Evolutionary conservation across 1,139 yeast genomes (phyloP), one percentile per base, ranked within the genome.

Genomic region (Pneumocystis jirovecii): DNA sequence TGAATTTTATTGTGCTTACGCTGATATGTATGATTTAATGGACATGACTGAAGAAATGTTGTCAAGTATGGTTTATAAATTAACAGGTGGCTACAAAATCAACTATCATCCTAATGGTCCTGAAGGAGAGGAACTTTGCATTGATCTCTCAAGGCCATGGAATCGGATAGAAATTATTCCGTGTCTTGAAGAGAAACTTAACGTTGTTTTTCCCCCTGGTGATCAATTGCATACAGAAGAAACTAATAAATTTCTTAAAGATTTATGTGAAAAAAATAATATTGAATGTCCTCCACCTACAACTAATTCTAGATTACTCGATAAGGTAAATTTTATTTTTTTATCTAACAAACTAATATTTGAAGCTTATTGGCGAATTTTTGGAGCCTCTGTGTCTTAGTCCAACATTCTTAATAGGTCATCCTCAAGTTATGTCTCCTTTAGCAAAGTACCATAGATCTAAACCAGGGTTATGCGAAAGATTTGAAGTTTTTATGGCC

Each of bases 371-470:
- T 72, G 97, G 98, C 74, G 97, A 89, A 76, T 79, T 70, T 74
- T 77, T 86, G 68, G 98, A 93, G 81, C 97, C 90, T 74, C 81
- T 85, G 65, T 89, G 96, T 75, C 88, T 91, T 78, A 93, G 89
- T 82, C 98, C 98, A 73, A 93, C 98, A 62, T 93, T 93, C 78
- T 88, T 93, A 78, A 91, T 89, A 74, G 98, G 98, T 71, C 98
- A 93, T 78, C 98, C 98, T 69, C 97, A 93, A 81, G 89, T 93
- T 95, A 93, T 93, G 98, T 93, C 97, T 68, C 98, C 98, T 70
- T 83, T 93, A 78, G 98, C 98, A 75, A 93, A 93, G 82, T 89
- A 88, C 80, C 90, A 93, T 77, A 87, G 98, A 79, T 82, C 85
- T 66, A 82, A 83, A 71, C 95, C 96, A 67, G 98, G 98, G 73